These are phyloP conservation scores for Kockiozyma suomiensis DNA, from an alignment of 805 yeast genomes.

Conservation along the genomic window DNA sequence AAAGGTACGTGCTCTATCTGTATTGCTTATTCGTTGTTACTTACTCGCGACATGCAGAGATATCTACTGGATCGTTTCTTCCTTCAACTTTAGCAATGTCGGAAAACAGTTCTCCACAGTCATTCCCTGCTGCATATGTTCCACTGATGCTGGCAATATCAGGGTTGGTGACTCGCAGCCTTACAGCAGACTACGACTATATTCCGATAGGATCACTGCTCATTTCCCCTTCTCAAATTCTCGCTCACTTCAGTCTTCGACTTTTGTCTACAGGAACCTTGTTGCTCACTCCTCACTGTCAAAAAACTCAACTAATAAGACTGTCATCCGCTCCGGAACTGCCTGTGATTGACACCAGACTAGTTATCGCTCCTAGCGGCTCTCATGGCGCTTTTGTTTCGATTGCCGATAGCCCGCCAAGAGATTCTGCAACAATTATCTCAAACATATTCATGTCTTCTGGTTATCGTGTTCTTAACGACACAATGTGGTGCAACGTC, in stretches of 20 bases:
- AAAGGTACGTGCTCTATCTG: conserved; percentile 17
- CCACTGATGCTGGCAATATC: conserved; percentile 32
- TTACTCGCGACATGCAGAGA: conserved; percentile 12
- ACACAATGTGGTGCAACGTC: conserved; percentile 25
- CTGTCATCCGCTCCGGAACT: conserved; percentile 6
- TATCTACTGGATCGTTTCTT: conserved; percentile 32
- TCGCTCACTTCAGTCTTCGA: conserved; percentile 19
- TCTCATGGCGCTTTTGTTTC: conserved; percentile 17
- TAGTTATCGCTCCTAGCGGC: conserved; percentile 31
- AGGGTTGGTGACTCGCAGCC: conserved; percentile 22
- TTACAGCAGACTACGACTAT: conserved; percentile 28
- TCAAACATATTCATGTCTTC: conserved; percentile 17
- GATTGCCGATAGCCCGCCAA: conserved; percentile 16
- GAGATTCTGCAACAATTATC: conserved; percentile 26
- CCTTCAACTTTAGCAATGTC: conserved; percentile 29
- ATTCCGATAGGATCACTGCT: conserved; percentile 31
- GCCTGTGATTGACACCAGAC: conserved; percentile 9
- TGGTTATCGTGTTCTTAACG: conserved; percentile 25
- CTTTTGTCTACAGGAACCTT: conserved; percentile 30
- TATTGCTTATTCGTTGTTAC: neutral
- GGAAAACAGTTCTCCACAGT: conserved; percentile 21
- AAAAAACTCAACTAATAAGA: conserved; percentile 9
- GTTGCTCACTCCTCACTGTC: conserved; percentile 25
- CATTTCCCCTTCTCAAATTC: conserved; percentile 15
- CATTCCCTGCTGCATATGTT: conserved; percentile 31